Percentiles rank a stretch among this genome's conserved stretches.
phyloP scores from a whole-genome alignment of 176 grass and related monocot genomes.

The Paspalum notatum region DNA sequence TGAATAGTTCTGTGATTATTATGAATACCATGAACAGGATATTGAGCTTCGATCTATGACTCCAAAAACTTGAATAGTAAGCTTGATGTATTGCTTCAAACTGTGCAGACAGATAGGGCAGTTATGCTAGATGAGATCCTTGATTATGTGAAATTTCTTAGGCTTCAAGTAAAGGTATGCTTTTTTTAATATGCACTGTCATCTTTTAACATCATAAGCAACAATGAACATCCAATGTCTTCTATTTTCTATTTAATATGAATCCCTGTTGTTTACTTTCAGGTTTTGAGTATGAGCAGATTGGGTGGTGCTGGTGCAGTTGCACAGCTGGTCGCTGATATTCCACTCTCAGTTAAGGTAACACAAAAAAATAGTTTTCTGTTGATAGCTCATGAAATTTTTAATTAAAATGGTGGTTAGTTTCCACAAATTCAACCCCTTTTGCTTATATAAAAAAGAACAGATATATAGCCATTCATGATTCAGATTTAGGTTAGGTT shows the following conservation, averaged over 20 bases:
- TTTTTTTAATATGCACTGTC: background rate
- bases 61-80: background rate
- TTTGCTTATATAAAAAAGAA: slow-evolving; percentile 1
- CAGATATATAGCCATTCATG: background rate
- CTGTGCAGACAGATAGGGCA: slow-evolving; percentile 85
- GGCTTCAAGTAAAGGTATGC: slow-evolving; percentile 92
- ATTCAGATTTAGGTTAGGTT: too few species aligned
- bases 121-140: slow-evolving; percentile 94
- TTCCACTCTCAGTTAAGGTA: slow-evolving; percentile 85
- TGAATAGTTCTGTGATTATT: slow-evolving; percentile 26
- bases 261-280: slow-evolving; percentile 5
- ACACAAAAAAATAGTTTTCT: background rate
- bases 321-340: slow-evolving; percentile 87
- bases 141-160: slow-evolving; percentile 94
- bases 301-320: slow-evolving; percentile 85
- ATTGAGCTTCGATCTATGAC: background rate
- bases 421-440: slow-evolving; percentile 7
- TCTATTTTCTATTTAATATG: background rate
- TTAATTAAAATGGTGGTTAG: background rate
- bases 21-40: background rate
- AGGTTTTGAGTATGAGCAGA: slow-evolving; percentile 97
- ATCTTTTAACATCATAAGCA: background rate
- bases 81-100: slow-evolving; percentile 37
- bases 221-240: background rate
- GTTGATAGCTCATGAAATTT: background rate